Base-by-base conservation (phyloP, 2,329 filamentous ascomycete species). In the Ascomycota sp. region DNA sequence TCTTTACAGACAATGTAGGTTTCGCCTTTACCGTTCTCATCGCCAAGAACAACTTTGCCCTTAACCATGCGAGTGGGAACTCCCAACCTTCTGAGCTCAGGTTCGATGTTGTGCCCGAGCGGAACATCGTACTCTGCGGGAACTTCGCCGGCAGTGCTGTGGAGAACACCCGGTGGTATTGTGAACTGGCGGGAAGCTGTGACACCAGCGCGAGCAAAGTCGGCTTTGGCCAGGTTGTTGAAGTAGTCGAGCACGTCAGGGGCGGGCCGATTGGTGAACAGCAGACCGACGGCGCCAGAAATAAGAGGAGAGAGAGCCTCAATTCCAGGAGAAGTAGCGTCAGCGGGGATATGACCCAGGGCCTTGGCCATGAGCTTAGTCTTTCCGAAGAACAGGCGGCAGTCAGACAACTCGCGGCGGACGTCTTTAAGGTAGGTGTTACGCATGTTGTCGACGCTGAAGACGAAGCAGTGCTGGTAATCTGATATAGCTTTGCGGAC, bases 321-420 rank as follows among this genome's bases (percentile, higher is more conserved):
- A 44, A 89, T 70, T 48, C 81, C 80, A 27, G 79, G 69, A 41
- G 81, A 78, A 55, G 79, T 69, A 56, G 85, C 81, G 45, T 81
- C 77, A 46, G 79, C 76, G 40, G 73, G 65, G 31, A 64, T 74
- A 39, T 69, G 68, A 48, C 89, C 89, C 19, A 98, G 76, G 33
- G 89, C 85, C 57, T 89, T 86, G 44, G 80, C 75, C 83, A 95
- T 95, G 53, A 98, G 85, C 60, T 95, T 95, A 35, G 86, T 95
- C 63, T 95, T 98, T 59, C 86, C 89, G 57, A 94, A 95, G 71
- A 95, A 95, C 51, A 98, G 63, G 43, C 85, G 89, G 44, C 28
- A 29, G 59, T 94, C 83, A 29, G 65, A 13, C 43, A 94, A 74
- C 45, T 93, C 77, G 40, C 73, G 69, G 42, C 86, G 75, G 42